Evolutionary conservation across 225 moss, liverwort and hornwort genomes (phyloP).

Genomic region (Thuidium tamariscinum): DNA sequence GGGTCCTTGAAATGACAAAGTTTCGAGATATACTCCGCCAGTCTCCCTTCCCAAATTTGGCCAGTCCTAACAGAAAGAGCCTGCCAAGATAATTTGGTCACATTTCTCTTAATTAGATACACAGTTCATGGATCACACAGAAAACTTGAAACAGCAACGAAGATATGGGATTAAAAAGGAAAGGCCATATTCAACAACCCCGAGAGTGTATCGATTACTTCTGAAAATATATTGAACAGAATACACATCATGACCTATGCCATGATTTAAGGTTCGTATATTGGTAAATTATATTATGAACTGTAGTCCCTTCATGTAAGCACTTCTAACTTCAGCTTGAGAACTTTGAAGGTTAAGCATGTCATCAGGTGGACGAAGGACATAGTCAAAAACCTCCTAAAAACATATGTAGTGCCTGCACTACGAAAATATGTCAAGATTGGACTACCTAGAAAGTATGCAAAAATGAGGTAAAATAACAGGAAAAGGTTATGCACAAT

Average conservation of each 20-base stretch:
- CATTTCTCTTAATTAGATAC: not conserved
- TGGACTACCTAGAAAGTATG: not conserved
- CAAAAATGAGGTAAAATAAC: not conserved
- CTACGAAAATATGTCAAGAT: not conserved
- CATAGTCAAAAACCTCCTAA: not conserved
- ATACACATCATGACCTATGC: not conserved
- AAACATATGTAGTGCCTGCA: not conserved
- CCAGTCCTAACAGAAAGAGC: conserved; percentile 70
- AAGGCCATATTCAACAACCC: not conserved
- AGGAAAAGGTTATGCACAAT: not conserved
- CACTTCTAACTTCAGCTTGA: not conserved
- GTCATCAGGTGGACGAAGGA: not conserved
- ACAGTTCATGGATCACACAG: not conserved
- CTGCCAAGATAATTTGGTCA: conserved; percentile 16
- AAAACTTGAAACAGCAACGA: not conserved
- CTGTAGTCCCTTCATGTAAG: not conserved
- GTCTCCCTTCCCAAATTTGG: conserved; percentile 91
- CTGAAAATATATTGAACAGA: not conserved
- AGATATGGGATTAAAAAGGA: not conserved
- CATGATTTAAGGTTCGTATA: not conserved
- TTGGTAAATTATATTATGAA: not conserved
- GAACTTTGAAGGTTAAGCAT: not conserved
- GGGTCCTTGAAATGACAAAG: conserved; percentile 84
- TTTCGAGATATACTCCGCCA: conserved; percentile 93
- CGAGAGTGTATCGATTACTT: not conserved